Evolutionary conservation across 164 flowering plant genomes (phyloP), one percentile per base, ranked within the genome.

Genomic region (Houttuynia cordata): DNA sequence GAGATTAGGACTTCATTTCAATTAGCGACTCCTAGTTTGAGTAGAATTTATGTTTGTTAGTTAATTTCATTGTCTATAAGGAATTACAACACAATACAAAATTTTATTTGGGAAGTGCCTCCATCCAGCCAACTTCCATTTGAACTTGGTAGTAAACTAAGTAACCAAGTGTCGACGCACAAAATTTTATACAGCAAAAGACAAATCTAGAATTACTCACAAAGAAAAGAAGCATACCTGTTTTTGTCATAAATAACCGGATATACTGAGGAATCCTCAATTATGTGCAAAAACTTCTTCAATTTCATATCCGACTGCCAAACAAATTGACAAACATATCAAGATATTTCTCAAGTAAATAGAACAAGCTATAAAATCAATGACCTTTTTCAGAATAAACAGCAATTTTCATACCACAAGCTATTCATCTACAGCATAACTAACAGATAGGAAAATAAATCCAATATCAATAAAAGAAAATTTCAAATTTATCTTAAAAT

Each of bases 221-320:
- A 57, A 17, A 37, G 20, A 62, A 37, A n/a, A 24, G 23, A 20
- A 37, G 3, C 54, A 24, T 78, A 93, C 99, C 99, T 88, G 57
- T 84, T 83, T 22, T 62, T 23, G 59, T 94, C 97, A 76, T 79
- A 88, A 70, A 94, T 70, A 50, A 91, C 83, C 10, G 99, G 99
- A 65, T 67, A 94, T 24, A 91, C 91, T 0, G 93, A 84, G 20
- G 97, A 90, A 25, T 79, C 67, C 79, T 86, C 97, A 70, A 91
- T 86, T 64, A 94, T 91, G 71, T 86, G 99, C 81, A 94, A 72
- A 75, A 80, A 91, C 67, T 91, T 94, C 86, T 87, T 94, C 84
- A 94, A 67, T 62, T 94, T 91, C 79, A 84, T 53, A 79, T 94
- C 99, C 41, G 86, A 82, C 99, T 93, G 91, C 73, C 53, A 71